Percentiles rank a stretch among this genome's conserved stretches.
phyloP scores from a whole-genome alignment of 2,329 filamentous ascomycete species.

The Lojkania enalia region DNA sequence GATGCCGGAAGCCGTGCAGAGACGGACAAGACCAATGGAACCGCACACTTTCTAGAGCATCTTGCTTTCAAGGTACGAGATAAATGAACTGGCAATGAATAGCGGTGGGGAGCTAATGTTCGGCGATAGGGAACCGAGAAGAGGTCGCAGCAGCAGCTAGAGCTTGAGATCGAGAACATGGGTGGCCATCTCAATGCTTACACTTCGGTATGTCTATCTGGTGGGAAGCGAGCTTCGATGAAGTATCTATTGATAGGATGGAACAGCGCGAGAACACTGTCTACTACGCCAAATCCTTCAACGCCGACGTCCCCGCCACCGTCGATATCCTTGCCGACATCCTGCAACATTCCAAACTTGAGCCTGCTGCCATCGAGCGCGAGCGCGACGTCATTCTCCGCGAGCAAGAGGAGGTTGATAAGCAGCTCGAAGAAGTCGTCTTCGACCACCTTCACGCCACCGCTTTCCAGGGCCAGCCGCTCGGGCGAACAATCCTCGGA shows the following conservation, averaged over 20 bases:
- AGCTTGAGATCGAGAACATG: constrained; percentile 99
- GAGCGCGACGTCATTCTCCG: constrained; percentile 98
- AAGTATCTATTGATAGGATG: constrained; percentile 43
- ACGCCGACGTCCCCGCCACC: constrained; percentile 91
- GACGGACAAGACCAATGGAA: constrained; percentile 98
- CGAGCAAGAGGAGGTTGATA: constrained; percentile 99
- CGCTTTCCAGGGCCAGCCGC: constrained; percentile 92
- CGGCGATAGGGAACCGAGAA: constrained; percentile 79
- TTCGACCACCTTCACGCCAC: constrained; percentile 99
- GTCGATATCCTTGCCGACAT: constrained; percentile 99
- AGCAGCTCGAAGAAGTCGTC: constrained; percentile 98
- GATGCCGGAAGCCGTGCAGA: constrained; percentile 97
- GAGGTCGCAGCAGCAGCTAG: constrained; percentile 93
- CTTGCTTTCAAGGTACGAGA: constrained; percentile 91
- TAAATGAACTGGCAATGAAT: constrained; percentile 8
- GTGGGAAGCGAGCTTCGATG: background rate
- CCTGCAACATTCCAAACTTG: constrained; percentile 98
- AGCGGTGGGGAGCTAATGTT: constrained; percentile 28
- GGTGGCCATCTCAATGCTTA: constrained; percentile 99
- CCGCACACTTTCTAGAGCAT: constrained; percentile 99
- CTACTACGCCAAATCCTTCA: constrained; percentile 99
- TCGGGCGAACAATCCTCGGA: constrained; percentile 96
- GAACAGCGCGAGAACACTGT: constrained; percentile 92
- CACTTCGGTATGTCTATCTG: constrained; percentile 75
- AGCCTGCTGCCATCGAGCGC: constrained; percentile 87